Base-by-base conservation (phyloP, 2,329 filamentous ascomycete genomes). In the Aspergillus texensis region DNA sequence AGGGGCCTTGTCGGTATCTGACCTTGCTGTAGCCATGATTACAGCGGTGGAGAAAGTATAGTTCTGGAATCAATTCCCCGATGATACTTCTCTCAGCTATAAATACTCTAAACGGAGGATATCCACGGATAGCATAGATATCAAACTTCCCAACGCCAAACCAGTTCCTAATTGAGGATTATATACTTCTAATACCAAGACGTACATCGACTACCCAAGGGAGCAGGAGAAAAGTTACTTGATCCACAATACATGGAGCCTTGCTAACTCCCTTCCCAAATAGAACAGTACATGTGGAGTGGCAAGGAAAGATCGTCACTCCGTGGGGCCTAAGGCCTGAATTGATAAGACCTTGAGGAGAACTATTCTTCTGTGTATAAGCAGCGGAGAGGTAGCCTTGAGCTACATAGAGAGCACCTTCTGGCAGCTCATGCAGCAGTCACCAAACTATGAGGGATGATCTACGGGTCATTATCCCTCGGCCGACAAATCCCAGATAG, bases 1-100 rank as follows among this genome's bases (percentile, higher is more conserved):
- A 21, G 60, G 60, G 21, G 16, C 30, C 56, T 62, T 62, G 45
- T 45, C 56, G 28, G 28, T 50, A 39, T 55, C 46, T 54, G 39
- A 41, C n/a, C 14, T 52, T 36, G 24, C 55, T 55, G 58, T 54
- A 21, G 56, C 28, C 55, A 58, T 62, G 48, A 12, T 48, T 58
- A 57, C 43, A n/a, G 39, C 39, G 3, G 39, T 24, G 39, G 60
- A 45, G 45, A 26, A 16, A 48, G 12, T 48, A 10, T 12, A 28
- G 11, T 26, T 16, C 45, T 48, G 21, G 24, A 46, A 46, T 12
- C 43, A 46, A 46, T 46, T 12, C 24, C 21, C 21, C 43, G 21
- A 11, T 26, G 21, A 46, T 21, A 21, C n/a, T 46, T 24, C 21
- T 8, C 21, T 46, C 21, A 21, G 24, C 21, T 26, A 19, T 24